Evolutionary conservation across 2,329 filamentous ascomycete genomes (phyloP).

Genomic region (Ustulina deusta): DNA sequence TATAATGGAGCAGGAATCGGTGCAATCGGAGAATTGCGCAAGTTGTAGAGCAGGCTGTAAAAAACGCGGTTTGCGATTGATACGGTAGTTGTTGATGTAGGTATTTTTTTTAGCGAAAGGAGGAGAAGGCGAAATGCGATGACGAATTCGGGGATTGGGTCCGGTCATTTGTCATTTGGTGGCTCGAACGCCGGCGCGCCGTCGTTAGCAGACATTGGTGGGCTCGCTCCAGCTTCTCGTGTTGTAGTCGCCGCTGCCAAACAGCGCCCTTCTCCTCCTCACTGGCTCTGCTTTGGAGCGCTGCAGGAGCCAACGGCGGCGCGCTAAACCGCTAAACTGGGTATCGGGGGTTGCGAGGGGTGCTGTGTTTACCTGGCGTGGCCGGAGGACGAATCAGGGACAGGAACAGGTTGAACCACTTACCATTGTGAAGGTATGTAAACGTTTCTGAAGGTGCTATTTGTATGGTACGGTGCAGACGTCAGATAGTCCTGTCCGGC

Average conservation of each 20-base stretch:
- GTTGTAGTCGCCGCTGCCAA: constrained; percentile 27
- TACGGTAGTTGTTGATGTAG: constrained; percentile 10
- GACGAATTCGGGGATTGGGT: constrained; percentile 24
- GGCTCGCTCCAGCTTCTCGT: constrained; percentile 32
- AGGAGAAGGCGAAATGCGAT: constrained; percentile 23
- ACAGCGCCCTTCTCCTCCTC: constrained; percentile 32
- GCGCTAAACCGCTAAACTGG: constrained; percentile 51
- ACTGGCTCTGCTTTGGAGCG: constrained; percentile 40
- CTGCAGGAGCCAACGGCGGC: constrained; percentile 32
- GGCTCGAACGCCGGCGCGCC: constrained; percentile 30
- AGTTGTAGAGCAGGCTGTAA: not conserved
- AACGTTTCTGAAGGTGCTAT: not conserved
- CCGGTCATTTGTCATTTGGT: constrained; percentile 24
- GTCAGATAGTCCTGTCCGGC: constrained; percentile 24
- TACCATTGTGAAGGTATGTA: constrained; percentile 45
- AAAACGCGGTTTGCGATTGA: constrained; percentile 11
- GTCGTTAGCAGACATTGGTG: constrained; percentile 27
- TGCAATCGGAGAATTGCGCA: constrained; percentile 25
- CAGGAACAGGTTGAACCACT: constrained; percentile 36
- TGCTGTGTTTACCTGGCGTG: constrained; percentile 44
- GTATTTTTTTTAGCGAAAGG: constrained; percentile 12
- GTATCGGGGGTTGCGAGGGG: constrained; percentile 48
- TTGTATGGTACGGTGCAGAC: constrained; percentile 24
- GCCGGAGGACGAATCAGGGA: constrained; percentile 32
- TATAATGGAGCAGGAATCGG: constrained; percentile 17